Base-by-base conservation (phyloP, 2,329 filamentous ascomycete genomes). In the Aureobasidium melanogenum region DNA sequence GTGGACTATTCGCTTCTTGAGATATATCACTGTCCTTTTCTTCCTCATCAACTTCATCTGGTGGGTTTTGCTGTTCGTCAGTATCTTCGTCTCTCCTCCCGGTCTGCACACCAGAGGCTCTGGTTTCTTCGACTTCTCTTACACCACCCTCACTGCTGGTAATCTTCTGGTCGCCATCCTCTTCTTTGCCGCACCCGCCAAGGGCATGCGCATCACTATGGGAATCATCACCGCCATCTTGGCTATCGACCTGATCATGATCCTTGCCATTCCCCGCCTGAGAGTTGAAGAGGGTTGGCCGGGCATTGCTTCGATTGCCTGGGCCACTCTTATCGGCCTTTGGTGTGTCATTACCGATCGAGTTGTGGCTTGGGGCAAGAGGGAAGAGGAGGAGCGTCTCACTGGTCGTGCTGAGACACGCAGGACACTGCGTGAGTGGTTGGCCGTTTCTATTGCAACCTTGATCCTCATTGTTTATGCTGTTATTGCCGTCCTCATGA, bases 31-130 rank as follows among this genome's bases (percentile, higher is more conserved):
- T 5, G 79, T 96, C 60, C 68, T 90, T 39, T 89, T 97, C 70
- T 79, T 93, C 22, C 73, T 85, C 56, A 71, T 92, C 67, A 89
- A 86, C 61, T 91, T 95, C 69, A 69, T 91, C n/a, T 97, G 93
- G 93, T 97, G 94, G 93, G 82, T 90, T 10, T 74, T 97, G 59
- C 79, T 96, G 36, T 81, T 99, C n/a, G 85, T 97, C 17, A 91
- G 90, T 60, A 85, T 88, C 66, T 99, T 99, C 75, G 86, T 95
- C 67, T 96, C 89, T 58, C 91, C 91, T 15, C 93, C 93, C 0
- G 87, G 88, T 50, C 86, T 97, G 72, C 85, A 94, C 71, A 88
- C 86, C 10, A 85, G 91, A 57, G 94, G 94, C 5, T 94, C 91
- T n/a, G 90, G 89, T 41, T 99, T 96, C 82, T 91, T 91, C 72